phyloP scores from a whole-genome alignment of 1,139 yeast species.

The Kurtzmaniella quercitrusa region DNA sequence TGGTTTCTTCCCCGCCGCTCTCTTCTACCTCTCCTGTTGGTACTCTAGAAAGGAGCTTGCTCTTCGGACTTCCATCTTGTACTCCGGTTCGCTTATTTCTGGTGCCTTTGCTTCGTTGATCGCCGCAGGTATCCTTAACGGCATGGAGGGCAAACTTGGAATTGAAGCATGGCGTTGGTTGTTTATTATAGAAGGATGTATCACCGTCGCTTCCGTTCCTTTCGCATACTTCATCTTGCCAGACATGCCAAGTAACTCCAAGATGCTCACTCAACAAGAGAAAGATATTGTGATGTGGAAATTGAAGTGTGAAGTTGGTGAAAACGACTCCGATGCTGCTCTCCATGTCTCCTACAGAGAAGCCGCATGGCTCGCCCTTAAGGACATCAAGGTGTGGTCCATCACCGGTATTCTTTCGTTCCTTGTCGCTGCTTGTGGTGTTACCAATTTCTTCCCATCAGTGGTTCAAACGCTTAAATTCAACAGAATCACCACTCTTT shows the following conservation, averaged over 20 bases:
- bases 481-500: conserved; percentile 43
- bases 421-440: conserved; percentile 55
- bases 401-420: conserved; percentile 43
- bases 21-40: conserved; percentile 46
- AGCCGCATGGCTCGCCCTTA: conserved; percentile 36
- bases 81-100: conserved; percentile 64
- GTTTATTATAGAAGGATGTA: conserved; percentile 67
- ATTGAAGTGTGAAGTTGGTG: conserved; percentile 36
- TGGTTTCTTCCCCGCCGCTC: conserved; percentile 54
- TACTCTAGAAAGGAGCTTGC: conserved; percentile 46
- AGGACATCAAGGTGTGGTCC: conserved; percentile 45
- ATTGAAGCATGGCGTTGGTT: conserved; percentile 67
- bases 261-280: conserved; percentile 48
- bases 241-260: conserved; percentile 60
- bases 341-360: conserved; percentile 28
- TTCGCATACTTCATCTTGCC: conserved; percentile 62
- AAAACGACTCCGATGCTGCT: conserved; percentile 33
- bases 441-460: conserved; percentile 59
- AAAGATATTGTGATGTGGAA: conserved; percentile 45
- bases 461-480: conserved; percentile 54
- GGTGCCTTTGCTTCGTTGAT: conserved; percentile 83
- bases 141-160: conserved; percentile 35
- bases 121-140: conserved; percentile 39
- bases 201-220: conserved; percentile 57
- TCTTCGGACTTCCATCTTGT: conserved; percentile 53